These are phyloP conservation scores for Blastocystis sp. DNA, from an alignment of 352 stramenopile species.

Conservation along the genomic window DNA sequence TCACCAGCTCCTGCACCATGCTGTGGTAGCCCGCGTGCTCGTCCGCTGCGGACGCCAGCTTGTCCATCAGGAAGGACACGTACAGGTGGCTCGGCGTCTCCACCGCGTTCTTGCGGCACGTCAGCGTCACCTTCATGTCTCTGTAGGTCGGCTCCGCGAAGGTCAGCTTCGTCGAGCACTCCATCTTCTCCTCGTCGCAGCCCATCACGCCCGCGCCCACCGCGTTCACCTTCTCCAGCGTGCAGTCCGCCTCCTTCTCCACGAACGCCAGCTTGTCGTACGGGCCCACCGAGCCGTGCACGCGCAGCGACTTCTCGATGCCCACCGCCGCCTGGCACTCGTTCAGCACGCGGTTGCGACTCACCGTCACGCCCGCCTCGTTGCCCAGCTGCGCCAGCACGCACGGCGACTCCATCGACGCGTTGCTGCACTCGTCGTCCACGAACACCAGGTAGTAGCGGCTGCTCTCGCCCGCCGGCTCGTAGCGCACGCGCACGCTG, in stretches of 20 bases:
- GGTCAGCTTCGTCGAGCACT: conserved; percentile 36
- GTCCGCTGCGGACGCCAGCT: conserved; percentile 13
- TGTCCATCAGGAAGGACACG: conserved; percentile 14
- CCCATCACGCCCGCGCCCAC: not conserved
- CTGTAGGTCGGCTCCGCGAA: conserved; percentile 26
- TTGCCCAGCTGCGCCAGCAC: not conserved
- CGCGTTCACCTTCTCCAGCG: not conserved
- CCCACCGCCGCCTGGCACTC: conserved; percentile 44
- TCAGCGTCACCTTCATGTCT: conserved; percentile 32
- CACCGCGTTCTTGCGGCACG: conserved; percentile 26
- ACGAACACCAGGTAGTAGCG: conserved; percentile 25
- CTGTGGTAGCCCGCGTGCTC: not conserved
- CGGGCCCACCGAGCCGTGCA: conserved; percentile 31
- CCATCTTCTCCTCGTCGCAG: not conserved
- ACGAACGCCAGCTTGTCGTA: conserved; percentile 47
- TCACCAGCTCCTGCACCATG: not conserved
- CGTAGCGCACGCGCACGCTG: conserved; percentile 46
- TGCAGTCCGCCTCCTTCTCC: conserved; percentile 48
- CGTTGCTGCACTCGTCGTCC: conserved; percentile 49
- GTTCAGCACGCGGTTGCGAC: conserved; percentile 19
- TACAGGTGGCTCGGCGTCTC: conserved; percentile 7
- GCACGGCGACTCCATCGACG: conserved; percentile 32
- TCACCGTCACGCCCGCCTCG: conserved; percentile 4
- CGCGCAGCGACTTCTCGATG: conserved; percentile 38
- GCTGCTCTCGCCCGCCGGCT: not conserved